Conservation (phyloP, 352 stramenopile species). For the Globisporangium irregulare region DNA sequence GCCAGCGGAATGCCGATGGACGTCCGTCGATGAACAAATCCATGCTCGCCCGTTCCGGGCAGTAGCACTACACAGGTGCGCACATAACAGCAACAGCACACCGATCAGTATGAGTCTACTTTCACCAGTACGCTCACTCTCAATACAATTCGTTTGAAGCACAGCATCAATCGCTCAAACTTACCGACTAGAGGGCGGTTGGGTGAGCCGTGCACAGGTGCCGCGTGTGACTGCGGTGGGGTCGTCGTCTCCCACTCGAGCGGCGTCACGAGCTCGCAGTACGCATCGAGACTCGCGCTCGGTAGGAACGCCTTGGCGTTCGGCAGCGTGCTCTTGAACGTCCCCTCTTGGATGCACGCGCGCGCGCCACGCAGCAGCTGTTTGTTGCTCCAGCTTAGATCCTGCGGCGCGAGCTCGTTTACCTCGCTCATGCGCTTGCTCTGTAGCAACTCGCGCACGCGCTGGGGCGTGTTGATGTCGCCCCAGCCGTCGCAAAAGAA, state of each 20-base stretch:
- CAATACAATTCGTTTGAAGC: too few relatives aligned
- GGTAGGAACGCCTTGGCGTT: slow-evolving; percentile 59
- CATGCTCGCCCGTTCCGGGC: slow-evolving; percentile 72
- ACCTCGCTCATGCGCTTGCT: slow-evolving; percentile 67
- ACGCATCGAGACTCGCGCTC: slow-evolving; percentile 49
- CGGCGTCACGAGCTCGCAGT: slow-evolving; percentile 69
- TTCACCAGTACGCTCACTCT: too few relatives aligned
- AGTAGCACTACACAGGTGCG: slow-evolving; percentile 41
- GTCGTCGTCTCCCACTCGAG: slow-evolving; percentile 37
- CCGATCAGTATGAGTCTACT: too few relatives aligned
- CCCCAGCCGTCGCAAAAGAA: slow-evolving; percentile 85
- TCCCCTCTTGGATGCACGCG: slow-evolving; percentile 46
- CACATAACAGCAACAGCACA: background rate
- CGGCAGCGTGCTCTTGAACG: slow-evolving; percentile 57
- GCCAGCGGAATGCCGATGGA: slow-evolving; percentile 66
- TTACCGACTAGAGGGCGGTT: slow-evolving; percentile 28
- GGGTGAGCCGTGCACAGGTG: slow-evolving; percentile 17
- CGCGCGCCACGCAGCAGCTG: slow-evolving; percentile 26
- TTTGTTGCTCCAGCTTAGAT: slow-evolving; percentile 32
- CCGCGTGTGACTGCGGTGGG: background rate
- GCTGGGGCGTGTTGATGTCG: slow-evolving; percentile 56
- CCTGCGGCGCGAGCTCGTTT: slow-evolving; percentile 24
- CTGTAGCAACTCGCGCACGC: slow-evolving; percentile 53
- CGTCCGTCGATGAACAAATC: slow-evolving; percentile 66
- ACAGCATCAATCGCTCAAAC: background rate